Base-by-base conservation (phyloP, 2,329 filamentous ascomycete genomes). In the Colletotrichum falcatum region DNA sequence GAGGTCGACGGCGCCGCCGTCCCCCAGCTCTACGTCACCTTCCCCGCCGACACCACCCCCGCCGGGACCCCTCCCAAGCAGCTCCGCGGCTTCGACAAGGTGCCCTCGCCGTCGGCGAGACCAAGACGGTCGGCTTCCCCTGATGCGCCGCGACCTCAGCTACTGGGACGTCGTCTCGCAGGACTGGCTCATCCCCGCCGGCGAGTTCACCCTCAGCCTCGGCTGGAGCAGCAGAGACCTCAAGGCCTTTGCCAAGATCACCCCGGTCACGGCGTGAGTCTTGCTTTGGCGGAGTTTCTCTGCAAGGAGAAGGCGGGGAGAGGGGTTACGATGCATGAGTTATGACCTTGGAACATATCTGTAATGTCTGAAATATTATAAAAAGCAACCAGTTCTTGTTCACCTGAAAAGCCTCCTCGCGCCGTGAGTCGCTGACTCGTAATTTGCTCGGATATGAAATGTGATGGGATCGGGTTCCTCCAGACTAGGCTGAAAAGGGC, bases 11-110 rank as follows among this genome's bases (percentile, higher is more conserved):
- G 86, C 33, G 83, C 83, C 2, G 81, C 84, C 12, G 84, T 90
- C 0, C 79, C 85, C 2, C 88, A 90, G 77, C 79, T 90, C 1
- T 90, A 90, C 75, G 77, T 89, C n/a, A 73, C 75, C 6, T 79
- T 85, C 77, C 80, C 82, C 51, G 61, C 66, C 49, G 76, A 77
- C 26, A 76, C 76, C 60, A 72, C 82, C n/a, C 72, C 80, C 20
- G 67, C 77, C 18, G 80, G 79, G 58, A 88, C 87, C 12, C 88
- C 88, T 0, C 79, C 83, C 5, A 79, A 79, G 59, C 82, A 85
- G 74, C 81, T 88, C 8, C 80, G 86, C 73, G 86, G 80, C 59
- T 89, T 89, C 66, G 82, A 86, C 3, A 89, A 89, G 77, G 74
- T 86, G 1, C 74, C 74, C 76, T 89, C 1, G 73, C 75, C 5